Evolutionary conservation across 2,329 filamentous ascomycete genomes (phyloP).

Genomic region (Metarhizium anisopliae): DNA sequence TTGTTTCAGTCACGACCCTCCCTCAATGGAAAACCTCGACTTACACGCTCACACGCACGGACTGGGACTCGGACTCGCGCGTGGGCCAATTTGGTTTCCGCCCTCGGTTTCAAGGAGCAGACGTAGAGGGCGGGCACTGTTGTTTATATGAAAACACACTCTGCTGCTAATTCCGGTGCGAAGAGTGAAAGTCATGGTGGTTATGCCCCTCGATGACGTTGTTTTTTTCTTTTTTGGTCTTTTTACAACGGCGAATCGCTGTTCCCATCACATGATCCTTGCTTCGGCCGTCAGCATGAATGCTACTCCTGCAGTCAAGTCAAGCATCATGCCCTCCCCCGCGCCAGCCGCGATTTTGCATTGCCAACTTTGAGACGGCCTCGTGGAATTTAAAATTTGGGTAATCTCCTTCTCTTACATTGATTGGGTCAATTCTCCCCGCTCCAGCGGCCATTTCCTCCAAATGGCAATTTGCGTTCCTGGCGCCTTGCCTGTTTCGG

Average conservation of each 20-base stretch:
- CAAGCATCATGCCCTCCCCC: too few relatives aligned
- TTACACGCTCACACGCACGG: not conserved
- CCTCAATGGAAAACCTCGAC: too few relatives aligned
- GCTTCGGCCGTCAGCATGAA: too few relatives aligned
- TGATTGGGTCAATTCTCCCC: conserved; percentile 6
- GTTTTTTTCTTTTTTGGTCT: too few relatives aligned
- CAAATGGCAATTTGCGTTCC: conserved; percentile 4
- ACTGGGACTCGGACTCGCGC: not conserved
- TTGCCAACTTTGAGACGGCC: too few relatives aligned
- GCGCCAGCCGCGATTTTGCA: too few relatives aligned
- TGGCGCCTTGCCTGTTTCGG: conserved; percentile 9
- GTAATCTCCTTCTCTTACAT: conserved; percentile 16
- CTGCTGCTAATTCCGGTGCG: not conserved
- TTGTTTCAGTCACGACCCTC: not conserved
- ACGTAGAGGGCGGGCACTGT: not conserved
- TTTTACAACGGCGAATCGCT: too few relatives aligned
- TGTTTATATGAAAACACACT: not conserved
- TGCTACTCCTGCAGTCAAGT: too few relatives aligned
- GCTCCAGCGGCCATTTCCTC: not conserved
- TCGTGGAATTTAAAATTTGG: conserved; percentile 15
- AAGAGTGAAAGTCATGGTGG: not conserved
- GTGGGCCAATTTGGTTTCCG: not conserved
- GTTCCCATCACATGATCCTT: too few relatives aligned
- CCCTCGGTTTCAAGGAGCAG: not conserved
- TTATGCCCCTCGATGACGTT: too few relatives aligned